A percentile compares a stretch with the other conserved stretches of the same genome.
Evolutionary conservation across 768 basidiomycete genomes (phyloP).

Genomic region (Tulasnella sp.): DNA sequence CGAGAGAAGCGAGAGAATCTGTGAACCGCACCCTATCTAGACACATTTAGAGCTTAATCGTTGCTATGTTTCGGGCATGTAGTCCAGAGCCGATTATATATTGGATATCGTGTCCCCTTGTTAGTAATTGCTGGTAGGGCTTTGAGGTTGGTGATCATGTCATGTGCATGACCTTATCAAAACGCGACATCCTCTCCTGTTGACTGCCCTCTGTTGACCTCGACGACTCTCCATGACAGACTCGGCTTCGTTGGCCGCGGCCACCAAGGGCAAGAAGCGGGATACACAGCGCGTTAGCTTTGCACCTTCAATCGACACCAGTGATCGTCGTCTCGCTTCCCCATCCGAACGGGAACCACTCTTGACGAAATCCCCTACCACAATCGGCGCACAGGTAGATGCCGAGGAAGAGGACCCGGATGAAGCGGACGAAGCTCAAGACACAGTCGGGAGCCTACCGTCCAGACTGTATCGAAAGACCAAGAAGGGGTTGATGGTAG

Average conservation of each 20-base stretch:
- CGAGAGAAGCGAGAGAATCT: too few relatives aligned
- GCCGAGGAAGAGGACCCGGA: slow-evolving; percentile 11
- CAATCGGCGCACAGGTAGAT: not conserved
- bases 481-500: slow-evolving; percentile 7
- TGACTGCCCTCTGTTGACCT: not conserved
- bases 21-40: too few relatives aligned
- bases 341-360: slow-evolving; percentile 5
- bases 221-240: slow-evolving; percentile 5
- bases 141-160: too few relatives aligned
- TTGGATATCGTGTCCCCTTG: too few relatives aligned
- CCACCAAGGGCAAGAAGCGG: not conserved
- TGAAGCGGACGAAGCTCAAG: slow-evolving; percentile 7
- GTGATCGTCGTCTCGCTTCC: not conserved
- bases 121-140: too few relatives aligned
- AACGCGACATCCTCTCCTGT: too few relatives aligned
- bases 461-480: slow-evolving; percentile 13
- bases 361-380: not conserved
- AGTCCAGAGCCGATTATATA: too few relatives aligned
- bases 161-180: too few relatives aligned
- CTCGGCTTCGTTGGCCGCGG: not conserved
- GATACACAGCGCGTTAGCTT: slow-evolving; percentile 8
- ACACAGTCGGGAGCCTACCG: slow-evolving; percentile 5
- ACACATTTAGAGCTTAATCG: too few relatives aligned
- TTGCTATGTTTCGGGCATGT: too few relatives aligned
- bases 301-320: not conserved